Percentiles rank a stretch among this genome's conserved stretches.
Evolutionary conservation across 2,329 filamentous ascomycete species (phyloP).

Genomic region (Fusarium papillatum): DNA sequence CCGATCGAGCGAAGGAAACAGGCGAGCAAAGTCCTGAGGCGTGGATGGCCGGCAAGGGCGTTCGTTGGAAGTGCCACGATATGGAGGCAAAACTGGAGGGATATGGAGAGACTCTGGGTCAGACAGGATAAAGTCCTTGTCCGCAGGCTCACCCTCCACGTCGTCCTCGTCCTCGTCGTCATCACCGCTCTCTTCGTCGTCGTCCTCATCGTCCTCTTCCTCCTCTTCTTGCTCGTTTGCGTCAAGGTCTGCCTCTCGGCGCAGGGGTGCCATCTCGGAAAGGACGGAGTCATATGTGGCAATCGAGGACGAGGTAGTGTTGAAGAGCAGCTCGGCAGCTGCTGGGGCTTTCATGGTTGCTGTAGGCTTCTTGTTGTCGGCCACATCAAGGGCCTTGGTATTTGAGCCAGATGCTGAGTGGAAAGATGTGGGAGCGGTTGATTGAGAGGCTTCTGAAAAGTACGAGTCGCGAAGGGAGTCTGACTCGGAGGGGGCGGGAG

Average conservation of each 20-base stretch:
- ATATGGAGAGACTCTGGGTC: constrained; percentile 53
- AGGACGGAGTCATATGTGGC: constrained; percentile 86
- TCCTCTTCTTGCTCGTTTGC: constrained; percentile 41
- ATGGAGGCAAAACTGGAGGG: constrained; percentile 66
- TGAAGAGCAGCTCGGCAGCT: constrained; percentile 32
- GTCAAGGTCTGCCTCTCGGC: constrained; percentile 34
- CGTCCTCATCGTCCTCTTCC: constrained; percentile 32
- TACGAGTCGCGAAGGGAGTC: constrained; percentile 45
- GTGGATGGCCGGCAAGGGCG: constrained; percentile 81
- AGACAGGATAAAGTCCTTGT: constrained; percentile 43
- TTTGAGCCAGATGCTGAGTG: constrained; percentile 42
- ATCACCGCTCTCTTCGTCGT: constrained; percentile 37
- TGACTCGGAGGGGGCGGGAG: constrained; percentile 42
- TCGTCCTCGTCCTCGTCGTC: constrained; percentile 49
- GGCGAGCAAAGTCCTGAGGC: constrained; percentile 83
- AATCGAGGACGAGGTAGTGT: constrained; percentile 64
- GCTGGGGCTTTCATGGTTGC: constrained; percentile 18
- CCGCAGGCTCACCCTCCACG: constrained; percentile 41
- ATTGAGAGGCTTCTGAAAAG: constrained; percentile 44
- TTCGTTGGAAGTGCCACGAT: constrained; percentile 70
- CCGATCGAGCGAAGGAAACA: constrained; percentile 89
- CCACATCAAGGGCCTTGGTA: constrained; percentile 32
- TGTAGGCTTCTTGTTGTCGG: constrained; percentile 26
- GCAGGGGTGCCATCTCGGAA: constrained; percentile 46
- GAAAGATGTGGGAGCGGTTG: constrained; percentile 46